Conservation (phyloP, 139 green algal species). For the Mesostigma viride region DNA sequence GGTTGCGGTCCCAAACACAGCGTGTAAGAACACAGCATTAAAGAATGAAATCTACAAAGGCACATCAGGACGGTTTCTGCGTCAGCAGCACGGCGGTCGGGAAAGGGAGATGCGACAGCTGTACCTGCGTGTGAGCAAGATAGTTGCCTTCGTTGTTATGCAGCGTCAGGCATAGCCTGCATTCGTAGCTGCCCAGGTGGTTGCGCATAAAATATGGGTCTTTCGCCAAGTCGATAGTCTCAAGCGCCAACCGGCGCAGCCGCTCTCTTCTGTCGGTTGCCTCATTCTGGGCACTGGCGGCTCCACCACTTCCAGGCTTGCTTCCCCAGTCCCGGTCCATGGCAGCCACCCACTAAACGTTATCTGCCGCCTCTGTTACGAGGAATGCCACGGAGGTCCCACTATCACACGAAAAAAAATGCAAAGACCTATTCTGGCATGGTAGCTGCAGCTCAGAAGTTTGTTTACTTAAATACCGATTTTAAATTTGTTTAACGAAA, state of each 20-base stretch:
- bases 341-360: no score
- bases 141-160: constrained; percentile 99
- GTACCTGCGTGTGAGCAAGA: constrained; percentile 96
- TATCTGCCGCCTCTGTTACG: no score
- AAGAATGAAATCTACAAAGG: constrained; percentile 9
- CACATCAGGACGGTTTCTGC: no score
- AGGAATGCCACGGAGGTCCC: no score
- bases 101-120: no score
- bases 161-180: constrained; percentile 93
- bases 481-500: no score
- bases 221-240: constrained; percentile 96
- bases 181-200: constrained; percentile 95
- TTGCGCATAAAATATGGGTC: constrained; percentile 99
- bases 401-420: no score
- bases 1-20: no score
- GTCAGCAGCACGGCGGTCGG: no score
- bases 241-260: constrained; percentile 84
- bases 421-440: no score
- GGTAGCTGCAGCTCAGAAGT: no score
- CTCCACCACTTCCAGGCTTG: constrained; percentile 30
- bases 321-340: constrained; percentile 33
- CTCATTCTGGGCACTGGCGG: constrained; percentile 39
- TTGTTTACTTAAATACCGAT: no score
- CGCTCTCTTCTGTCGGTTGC: constrained; percentile 82
- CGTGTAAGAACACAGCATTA: neutral